Base-by-base conservation (phyloP, 768 basidiomycete species). In the Hericium erinaceus region DNA sequence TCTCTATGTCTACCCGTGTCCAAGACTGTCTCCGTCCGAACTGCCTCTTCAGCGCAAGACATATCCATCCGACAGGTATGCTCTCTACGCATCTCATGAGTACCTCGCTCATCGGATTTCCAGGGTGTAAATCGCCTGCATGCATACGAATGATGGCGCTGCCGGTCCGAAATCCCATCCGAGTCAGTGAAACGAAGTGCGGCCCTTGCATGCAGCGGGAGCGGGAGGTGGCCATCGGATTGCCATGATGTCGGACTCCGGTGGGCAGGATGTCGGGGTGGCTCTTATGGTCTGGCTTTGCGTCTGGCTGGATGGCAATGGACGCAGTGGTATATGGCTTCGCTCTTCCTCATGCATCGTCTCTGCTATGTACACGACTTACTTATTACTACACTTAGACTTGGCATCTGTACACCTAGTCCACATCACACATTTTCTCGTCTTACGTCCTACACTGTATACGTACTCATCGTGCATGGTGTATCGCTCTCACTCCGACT, bases 81-180 rank as follows among this genome's bases (percentile, higher is more conserved):
- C 58, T 11, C 15, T 26, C 48, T 38, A 24, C 22, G 16, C 49
- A 10, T 3, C 9, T 46, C 44, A n/a, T 38, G 28, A 13, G 44
- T 40, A 39, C 38, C 16, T 52, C 60, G 52, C 44, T 56, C 20
- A 37, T 13, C 28, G 33, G 51, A 13, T 48, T 12, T 13, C 24
- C 33, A 63, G 62, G 56, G 16, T 63, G 62, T 54, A 18, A 37
- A 28, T 46, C 48, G 18, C n/a, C n/a, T 20, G 28, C 41, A 39
- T 67, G 66, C 58, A 56, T 58, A 33, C 57, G 66, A 24, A 52
- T 58, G 57, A 67, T 67, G 66, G 57, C 54, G 7, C 38, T 59
- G 13, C 66, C 66, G 9, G 57, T 65, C n/a, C 57, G 58, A 11
- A 67, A 67, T 48, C 64, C 66, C 13, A 66, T 67, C 41, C 61